Base-by-base conservation (phyloP, 1,284 basidiomycete species). In the Volvariella surrecta region DNA sequence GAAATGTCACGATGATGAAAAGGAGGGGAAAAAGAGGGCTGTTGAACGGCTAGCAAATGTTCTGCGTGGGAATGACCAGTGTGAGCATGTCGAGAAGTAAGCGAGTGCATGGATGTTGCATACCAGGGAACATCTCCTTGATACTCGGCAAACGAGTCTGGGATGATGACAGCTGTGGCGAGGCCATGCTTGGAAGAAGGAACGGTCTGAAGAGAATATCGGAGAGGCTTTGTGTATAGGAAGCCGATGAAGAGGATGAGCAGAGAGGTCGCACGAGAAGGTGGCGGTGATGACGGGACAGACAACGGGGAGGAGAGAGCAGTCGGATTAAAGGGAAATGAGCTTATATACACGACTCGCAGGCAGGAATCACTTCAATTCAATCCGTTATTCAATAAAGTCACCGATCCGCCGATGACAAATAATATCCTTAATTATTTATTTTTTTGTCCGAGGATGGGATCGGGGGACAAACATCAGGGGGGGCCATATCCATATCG, bases 81-180 rank as follows among this genome's bases (percentile, higher is more conserved):
- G 9, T 16, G n/a, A n/a, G n/a, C 34, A 37, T 30, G 22, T 20
- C 20, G 43, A 30, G 8, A 37, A 19, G 44, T 28, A 16, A 34
- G 34, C 10, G 7, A 37, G 42, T 16, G 37, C 6, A 15, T 6
- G 4, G 6, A 35, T 8, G 18, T 35, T 43, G 52, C 62, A 30
- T 52, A 71, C 74, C 75, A 37, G 75, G 74, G 49, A 76, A 77
- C 64, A 76, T 71, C 43, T 74, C 75, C 15, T 71, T 64, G 38
- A 76, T 77, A 51, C 72, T 70, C 13, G 75, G 74, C 35, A 77
- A 46, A 30, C 50, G 28, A 18, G 48, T 37, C 15, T 39, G 43
- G 35, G 48, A 47, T 41, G 40, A 43, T 38, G n/a, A n/a, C n/a
- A n/a, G n/a, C n/a, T 32, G 41, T 17, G 42, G 38, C 19, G 37